A percentile compares a stretch with the other conserved stretches of the same genome.
Conservation (phyloP, 2,329 filamentous ascomycete species). For the Paecilomyces dactylethromorphus region DNA sequence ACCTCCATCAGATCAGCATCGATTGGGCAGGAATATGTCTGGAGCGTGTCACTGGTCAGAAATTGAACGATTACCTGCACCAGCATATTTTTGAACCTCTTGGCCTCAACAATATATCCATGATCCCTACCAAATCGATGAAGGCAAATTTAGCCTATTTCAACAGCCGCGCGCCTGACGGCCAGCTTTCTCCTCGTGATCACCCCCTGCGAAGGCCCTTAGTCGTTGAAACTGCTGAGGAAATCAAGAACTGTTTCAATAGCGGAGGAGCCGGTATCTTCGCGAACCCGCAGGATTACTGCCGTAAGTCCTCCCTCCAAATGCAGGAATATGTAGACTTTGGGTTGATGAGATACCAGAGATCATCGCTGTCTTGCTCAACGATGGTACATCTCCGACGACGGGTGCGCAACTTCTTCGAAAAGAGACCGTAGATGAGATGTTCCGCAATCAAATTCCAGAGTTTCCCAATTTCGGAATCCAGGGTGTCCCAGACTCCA, state of each 20-base stretch:
- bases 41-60: conserved; percentile 38
- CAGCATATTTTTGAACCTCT: conserved; percentile 44
- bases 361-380: conserved; percentile 56
- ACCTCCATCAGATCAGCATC: conserved; percentile 35
- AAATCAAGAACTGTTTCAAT: conserved; percentile 46
- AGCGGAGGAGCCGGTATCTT: conserved; percentile 58
- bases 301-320: conserved; percentile 35
- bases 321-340: background rate
- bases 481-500: conserved; percentile 39
- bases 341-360: conserved; percentile 28
- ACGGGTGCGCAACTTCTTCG: conserved; percentile 51
- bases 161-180: conserved; percentile 46
- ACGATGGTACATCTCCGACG: conserved; percentile 54
- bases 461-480: conserved; percentile 48
- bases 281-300: conserved; percentile 54
- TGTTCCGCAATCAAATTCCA: conserved; percentile 60
- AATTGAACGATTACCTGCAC: conserved; percentile 46
- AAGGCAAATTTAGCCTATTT: conserved; percentile 50
- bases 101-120: conserved; percentile 44
- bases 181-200: conserved; percentile 36
- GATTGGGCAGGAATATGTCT: conserved; percentile 51
- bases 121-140: conserved; percentile 53
- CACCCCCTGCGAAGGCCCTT: conserved; percentile 47
- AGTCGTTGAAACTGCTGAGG: conserved; percentile 35
- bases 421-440: conserved; percentile 52